Base-by-base conservation (phyloP, 305 asterid genomes). In the Solanum hybrid region DNA sequence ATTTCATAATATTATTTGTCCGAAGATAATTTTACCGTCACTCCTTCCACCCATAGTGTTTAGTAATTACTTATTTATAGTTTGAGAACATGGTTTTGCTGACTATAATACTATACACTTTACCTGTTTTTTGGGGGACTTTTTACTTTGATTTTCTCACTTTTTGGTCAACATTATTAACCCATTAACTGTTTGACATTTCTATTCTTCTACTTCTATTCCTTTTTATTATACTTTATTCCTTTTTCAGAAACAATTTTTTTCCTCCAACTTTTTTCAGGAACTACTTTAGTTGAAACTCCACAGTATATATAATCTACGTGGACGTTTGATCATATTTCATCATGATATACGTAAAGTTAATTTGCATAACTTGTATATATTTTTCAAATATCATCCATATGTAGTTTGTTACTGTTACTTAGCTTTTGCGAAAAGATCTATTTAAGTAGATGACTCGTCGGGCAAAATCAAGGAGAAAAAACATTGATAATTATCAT, bases 61-160 rank as follows among this genome's bases (percentile, higher is more conserved):
- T 61, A 61, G 3, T 6, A 57, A 61, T 61, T 61, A 61, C 20
- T 61, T 61, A 61, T 61, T 61, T 61, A 61, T 61, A 61, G 27
- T 61, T 65, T 65, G 12, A 80, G 6, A 38, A 80, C 26, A 81
- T 81, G 33, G n/a, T 17, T 39, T 36, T 39, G 36, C 70, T 82
- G 72, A 82, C 39, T 41, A 83, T 45, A 84, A 45, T 29, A 51
- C 88, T 51, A 51, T 51, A 31, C 88, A 51, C 31, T 17, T 22
- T 20, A 3, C 29, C 10, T 51, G 10, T 31, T 51, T 33, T 84
- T 45, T 84, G n/a, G 24, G 33, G n/a, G 14, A 41, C 29, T 29
- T 83, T 57, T 83, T 83, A 9, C 41, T 84, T 85, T 57, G 77
- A 85, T 38, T 85, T 57, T 57, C 11, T 85, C n/a, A 85, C 45